Conservation (phyloP, 495 filamentous ascomycete genomes). For the Sphaerosporella brunnea region DNA sequence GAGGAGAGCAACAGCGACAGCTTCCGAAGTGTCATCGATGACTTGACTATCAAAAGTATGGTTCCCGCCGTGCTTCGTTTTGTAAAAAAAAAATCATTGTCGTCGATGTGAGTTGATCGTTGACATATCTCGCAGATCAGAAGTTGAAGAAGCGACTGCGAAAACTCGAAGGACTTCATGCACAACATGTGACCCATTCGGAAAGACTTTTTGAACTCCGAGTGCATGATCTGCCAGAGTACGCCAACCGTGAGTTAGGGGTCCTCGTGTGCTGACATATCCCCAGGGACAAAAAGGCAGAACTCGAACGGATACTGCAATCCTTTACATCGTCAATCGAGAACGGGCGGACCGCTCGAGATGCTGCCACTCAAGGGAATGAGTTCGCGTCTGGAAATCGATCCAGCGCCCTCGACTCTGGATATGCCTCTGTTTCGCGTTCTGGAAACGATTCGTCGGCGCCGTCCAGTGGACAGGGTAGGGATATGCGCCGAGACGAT, state of each 20-base stretch:
- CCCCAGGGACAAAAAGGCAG: conserved; percentile 41
- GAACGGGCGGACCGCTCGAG: neutral
- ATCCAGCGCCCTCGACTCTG: conserved; percentile 39
- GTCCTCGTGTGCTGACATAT: too few species aligned
- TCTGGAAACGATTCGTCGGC: neutral
- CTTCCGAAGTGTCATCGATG: conserved; percentile 51
- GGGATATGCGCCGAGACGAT: neutral
- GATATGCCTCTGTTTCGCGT: conserved; percentile 51
- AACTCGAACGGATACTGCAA: conserved; percentile 52
- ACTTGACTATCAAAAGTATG: conserved; percentile 49
- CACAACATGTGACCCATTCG: conserved; percentile 32
- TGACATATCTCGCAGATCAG: conserved; percentile 26
- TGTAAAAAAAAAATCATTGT: too few species aligned
- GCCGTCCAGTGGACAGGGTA: neutral
- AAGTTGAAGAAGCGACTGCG: conserved; percentile 49
- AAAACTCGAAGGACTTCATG: conserved; percentile 46
- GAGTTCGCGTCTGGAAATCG: neutral
- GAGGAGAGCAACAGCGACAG: conserved; percentile 40
- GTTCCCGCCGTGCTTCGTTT: conserved; percentile 4
- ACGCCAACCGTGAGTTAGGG: too few species aligned
- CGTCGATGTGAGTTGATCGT: too few species aligned
- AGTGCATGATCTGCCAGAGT: conserved; percentile 44
- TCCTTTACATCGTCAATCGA: conserved; percentile 44
- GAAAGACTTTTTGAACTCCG: conserved; percentile 65
- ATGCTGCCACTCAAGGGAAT: neutral